Conservation (phyloP, 2,329 filamentous ascomycete genomes). For the Didymellaceae sp. region DNA sequence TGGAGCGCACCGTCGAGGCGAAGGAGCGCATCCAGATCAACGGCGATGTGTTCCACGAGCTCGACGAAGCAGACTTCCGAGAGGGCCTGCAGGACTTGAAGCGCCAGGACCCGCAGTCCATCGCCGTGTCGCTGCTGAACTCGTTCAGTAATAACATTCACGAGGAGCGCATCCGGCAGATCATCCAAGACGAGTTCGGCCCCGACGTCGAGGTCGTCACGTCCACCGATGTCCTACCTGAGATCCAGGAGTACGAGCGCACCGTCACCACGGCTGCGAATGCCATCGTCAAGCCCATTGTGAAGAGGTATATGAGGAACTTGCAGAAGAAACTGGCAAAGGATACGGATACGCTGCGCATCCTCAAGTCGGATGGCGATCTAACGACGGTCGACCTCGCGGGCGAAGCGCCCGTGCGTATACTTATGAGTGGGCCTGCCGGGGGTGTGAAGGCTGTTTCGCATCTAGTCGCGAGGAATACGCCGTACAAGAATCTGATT, state of each 20-base stretch:
- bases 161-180: constrained; percentile 49
- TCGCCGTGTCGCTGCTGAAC: constrained; percentile 57
- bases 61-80: constrained; percentile 52
- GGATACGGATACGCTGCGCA: constrained; percentile 55
- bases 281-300: constrained; percentile 56
- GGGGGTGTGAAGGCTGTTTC: constrained; percentile 58
- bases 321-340: constrained; percentile 49
- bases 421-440: constrained; percentile 59
- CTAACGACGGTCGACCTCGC: constrained; percentile 55
- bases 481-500: constrained; percentile 57
- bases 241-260: constrained; percentile 58
- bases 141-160: constrained; percentile 55
- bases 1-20: constrained; percentile 57
- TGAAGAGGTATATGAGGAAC: constrained; percentile 55
- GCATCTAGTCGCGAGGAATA: constrained; percentile 55
- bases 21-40: constrained; percentile 54
- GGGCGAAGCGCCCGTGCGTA: constrained; percentile 56
- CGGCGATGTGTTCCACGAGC: constrained; percentile 49
- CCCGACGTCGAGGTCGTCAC: constrained; percentile 53
- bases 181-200: constrained; percentile 54
- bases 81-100: constrained; percentile 49
- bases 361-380: constrained; percentile 59
- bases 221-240: constrained; percentile 55
- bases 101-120: constrained; percentile 52
- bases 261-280: constrained; percentile 58